A percentile compares a stretch with the other conserved stretches of the same genome.
phyloP scores from a whole-genome alignment of 2,329 filamentous ascomycete genomes.

The Chrysoporthe austroafricana region DNA sequence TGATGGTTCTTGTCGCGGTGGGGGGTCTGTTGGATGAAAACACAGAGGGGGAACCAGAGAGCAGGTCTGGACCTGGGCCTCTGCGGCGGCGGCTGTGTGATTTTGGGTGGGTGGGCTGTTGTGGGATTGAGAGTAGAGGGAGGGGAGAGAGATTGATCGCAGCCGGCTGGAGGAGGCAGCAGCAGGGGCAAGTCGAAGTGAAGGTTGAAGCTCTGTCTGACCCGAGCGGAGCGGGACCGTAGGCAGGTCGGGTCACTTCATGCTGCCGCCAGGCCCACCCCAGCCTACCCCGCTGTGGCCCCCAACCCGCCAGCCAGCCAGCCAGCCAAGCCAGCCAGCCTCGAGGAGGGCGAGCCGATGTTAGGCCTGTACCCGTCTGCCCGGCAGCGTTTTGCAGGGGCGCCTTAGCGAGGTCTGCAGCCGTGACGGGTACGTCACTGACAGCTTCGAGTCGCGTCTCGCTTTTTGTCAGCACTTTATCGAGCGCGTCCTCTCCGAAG shows the following conservation, averaged over 20 bases:
- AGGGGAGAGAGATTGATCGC: conserved; percentile 21
- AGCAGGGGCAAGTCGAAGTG: conserved; percentile 19
- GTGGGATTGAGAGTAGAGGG: conserved; percentile 18
- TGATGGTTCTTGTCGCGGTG: conserved; percentile 16
- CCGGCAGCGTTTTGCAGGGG: conserved; percentile 11
- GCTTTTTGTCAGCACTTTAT: conserved; percentile 23
- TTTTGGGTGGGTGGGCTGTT: conserved; percentile 6
- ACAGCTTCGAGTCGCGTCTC: conserved; percentile 23
- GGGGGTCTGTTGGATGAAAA: conserved; percentile 6
- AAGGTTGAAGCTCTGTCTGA: conserved; percentile 13
- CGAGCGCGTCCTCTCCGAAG: conserved; percentile 16
- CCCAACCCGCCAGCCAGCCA: conserved; percentile 20
- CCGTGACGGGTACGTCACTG: conserved; percentile 24
- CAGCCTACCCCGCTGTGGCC: conserved; percentile 15
- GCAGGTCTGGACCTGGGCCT: conserved; percentile 5
- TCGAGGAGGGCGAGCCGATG: neutral
- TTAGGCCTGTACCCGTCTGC: conserved; percentile 14
- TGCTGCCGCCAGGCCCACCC: conserved; percentile 9
- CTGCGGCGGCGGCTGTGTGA: neutral
- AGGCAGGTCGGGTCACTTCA: conserved; percentile 1
- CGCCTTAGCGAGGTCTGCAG: neutral
- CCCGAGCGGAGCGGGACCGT: conserved; percentile 6
- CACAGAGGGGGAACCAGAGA: conserved; percentile 11
- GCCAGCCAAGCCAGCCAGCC: neutral
- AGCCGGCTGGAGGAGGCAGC: conserved; percentile 14